These are phyloP conservation scores for Blastobotrys indianensis DNA, from an alignment of 1,139 yeast genomes.

Conservation along the genomic window DNA sequence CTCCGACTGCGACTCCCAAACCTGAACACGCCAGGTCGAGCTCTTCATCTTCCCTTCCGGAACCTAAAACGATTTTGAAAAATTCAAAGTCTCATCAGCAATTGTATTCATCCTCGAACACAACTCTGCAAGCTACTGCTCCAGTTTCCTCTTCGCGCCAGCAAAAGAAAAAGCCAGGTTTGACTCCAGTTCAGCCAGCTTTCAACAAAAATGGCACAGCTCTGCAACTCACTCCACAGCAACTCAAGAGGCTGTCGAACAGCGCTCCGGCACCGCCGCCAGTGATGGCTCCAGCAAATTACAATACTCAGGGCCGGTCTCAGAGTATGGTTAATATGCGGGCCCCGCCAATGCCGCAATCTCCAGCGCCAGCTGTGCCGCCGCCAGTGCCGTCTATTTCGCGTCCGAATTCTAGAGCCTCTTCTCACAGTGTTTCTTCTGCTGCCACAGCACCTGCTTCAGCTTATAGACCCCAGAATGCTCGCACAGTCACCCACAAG, in stretches of 20 bases:
- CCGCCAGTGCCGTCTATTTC: not conserved
- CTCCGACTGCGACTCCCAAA: slow-evolving; percentile 10
- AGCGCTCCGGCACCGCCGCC: slow-evolving; percentile 4
- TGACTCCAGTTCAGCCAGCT: too few relatives aligned
- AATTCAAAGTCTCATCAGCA: slow-evolving; percentile 11
- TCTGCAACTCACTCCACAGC: slow-evolving; percentile 1
- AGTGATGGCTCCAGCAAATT: slow-evolving; percentile 7
- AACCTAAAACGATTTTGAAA: slow-evolving; percentile 1
- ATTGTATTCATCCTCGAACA: slow-evolving; percentile 6
- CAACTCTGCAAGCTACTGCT: not conserved
- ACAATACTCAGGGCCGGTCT: too few relatives aligned
- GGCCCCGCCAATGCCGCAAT: not conserved
- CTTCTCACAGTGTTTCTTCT: not conserved
- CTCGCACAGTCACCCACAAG: not conserved
- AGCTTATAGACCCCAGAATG: too few relatives aligned
- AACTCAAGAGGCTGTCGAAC: not conserved
- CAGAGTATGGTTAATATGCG: too few relatives aligned
- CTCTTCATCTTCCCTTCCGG: slow-evolving; percentile 15
- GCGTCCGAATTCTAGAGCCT: slow-evolving; percentile 1
- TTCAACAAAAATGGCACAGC: not conserved
- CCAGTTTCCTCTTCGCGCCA: slow-evolving; percentile 4
- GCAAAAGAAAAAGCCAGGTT: not conserved
- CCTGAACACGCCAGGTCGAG: slow-evolving; percentile 15
- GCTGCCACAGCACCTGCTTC: slow-evolving; percentile 1
- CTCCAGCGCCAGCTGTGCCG: not conserved